Conservation (phyloP, 2,329 filamentous ascomycete species). For the Plectosphaerella cucumerina region DNA sequence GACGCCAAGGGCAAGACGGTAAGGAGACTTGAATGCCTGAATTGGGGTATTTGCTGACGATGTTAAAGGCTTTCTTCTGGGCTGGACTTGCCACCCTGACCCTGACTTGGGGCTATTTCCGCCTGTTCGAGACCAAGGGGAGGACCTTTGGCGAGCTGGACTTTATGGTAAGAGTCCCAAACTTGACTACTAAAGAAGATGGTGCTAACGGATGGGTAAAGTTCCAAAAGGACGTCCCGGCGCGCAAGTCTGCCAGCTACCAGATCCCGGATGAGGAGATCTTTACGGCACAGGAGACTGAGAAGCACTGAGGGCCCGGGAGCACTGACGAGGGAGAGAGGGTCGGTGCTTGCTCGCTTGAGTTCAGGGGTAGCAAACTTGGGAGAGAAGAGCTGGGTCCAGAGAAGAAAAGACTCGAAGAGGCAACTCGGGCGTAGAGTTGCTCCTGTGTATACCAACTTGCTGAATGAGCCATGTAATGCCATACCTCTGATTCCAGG, state of each 20-base stretch:
- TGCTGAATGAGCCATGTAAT: not conserved
- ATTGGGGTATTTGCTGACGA: not conserved
- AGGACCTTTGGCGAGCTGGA: constrained; percentile 42
- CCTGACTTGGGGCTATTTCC: constrained; percentile 36
- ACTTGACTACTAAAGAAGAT: not conserved
- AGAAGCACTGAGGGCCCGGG: not conserved
- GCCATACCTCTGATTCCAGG: no score
- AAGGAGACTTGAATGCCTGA: not conserved
- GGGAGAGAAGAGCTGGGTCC: no score
- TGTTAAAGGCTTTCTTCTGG: constrained; percentile 33
- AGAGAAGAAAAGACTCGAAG: no score
- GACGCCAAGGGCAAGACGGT: constrained; percentile 34
- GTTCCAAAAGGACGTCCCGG: constrained; percentile 28
- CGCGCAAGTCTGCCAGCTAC: constrained; percentile 32
- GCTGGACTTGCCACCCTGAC: constrained; percentile 29
- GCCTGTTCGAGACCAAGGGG: constrained; percentile 39
- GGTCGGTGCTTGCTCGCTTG: no score
- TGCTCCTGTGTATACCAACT: no score
- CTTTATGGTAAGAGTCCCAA: constrained; percentile 25
- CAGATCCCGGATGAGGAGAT: constrained; percentile 29
- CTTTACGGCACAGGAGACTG: constrained; percentile 10
- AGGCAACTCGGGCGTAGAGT: no score
- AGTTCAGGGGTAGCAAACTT: no score
- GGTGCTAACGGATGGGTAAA: not conserved
- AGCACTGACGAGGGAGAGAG: not conserved